phyloP scores from a whole-genome alignment of 2,329 filamentous ascomycete genomes.

The Orbilia quercus region DNA sequence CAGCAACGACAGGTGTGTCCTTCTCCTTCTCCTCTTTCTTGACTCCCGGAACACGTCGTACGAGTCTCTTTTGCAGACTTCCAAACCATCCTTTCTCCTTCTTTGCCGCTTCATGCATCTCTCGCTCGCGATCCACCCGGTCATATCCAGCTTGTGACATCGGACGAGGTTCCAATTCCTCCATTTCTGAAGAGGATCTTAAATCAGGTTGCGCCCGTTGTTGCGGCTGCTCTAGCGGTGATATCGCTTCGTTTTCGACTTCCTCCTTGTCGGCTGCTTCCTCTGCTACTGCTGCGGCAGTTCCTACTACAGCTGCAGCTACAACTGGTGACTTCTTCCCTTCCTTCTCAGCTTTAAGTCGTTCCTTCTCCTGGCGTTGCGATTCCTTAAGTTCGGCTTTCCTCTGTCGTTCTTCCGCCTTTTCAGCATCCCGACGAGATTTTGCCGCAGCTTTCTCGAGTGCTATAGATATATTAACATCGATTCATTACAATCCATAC shows the following conservation, averaged over 20 bases:
- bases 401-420: slow-evolving; percentile 48
- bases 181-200: slow-evolving; percentile 32
- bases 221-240: background rate
- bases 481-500: too few species aligned
- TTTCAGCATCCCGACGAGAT: slow-evolving; percentile 48
- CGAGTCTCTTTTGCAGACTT: slow-evolving; percentile 37
- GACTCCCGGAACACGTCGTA: slow-evolving; percentile 21
- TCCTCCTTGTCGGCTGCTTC: background rate
- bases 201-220: slow-evolving; percentile 9
- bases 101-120: slow-evolving; percentile 46
- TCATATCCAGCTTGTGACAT: slow-evolving; percentile 49
- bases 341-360: slow-evolving; percentile 28
- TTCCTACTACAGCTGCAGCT: background rate
- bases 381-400: slow-evolving; percentile 50
- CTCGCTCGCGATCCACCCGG: slow-evolving; percentile 35
- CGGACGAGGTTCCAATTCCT: slow-evolving; percentile 47
- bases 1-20: background rate
- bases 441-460: slow-evolving; percentile 43
- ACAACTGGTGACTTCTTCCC: slow-evolving; percentile 5
- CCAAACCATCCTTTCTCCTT: slow-evolving; percentile 50
- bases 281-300: background rate
- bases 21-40: slow-evolving; percentile 25
- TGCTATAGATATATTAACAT: slow-evolving; percentile 11
- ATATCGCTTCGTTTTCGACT: background rate
- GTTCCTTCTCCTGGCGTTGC: slow-evolving; percentile 51